Evolutionary conservation across 225 moss, liverwort and hornwort species (phyloP), one percentile per base, ranked within the genome.

Genomic region (Asterella californica): DNA sequence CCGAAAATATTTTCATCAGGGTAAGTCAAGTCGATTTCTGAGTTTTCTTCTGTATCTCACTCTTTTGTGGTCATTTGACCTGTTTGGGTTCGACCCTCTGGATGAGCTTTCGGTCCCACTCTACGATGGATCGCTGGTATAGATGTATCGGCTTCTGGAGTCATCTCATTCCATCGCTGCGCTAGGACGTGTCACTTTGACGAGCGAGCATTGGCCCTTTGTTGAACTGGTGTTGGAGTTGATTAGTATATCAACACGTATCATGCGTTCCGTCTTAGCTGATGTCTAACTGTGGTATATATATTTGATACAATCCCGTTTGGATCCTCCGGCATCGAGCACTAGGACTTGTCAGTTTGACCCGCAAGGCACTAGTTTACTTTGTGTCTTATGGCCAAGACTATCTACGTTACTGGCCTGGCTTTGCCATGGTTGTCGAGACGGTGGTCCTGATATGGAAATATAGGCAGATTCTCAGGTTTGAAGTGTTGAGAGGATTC

Each of bases 1-100:
- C 93, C 0, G 95, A 96, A 81, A 86, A 48, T 24, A 53, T 92
- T 37, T 96, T 75, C 59, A 93, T 96, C 86, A 90, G 85, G 90
- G 94, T 85, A 71, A 29, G 70, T 21, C 24, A 24, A 36, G 18
- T 34, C 17, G 32, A 12, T 68, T 34, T 14, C 29, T 1, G 33
- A 33, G 42, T 42, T 42, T 42, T 2, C 4, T 33, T 0, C 18
- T 37, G 15, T 34, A 9, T 19, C 15, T 69, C 68, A 15, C 37
- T 7, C 36, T 38, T 69, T 36, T 34, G 4, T 42, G 42, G 33
- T 67, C 33, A 19, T 32, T 67, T 19, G 53, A 54, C 53, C 53
- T 54, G 6, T 54, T 57, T 19, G 57, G 24, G 24, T 19, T 57
- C 17, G 24, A 15, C 5, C 57, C 29, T 65, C 10, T 30, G 29